Evolutionary conservation across 2,329 filamentous ascomycete genomes (phyloP).

Genomic region (Sphaerulina vaccinii): DNA sequence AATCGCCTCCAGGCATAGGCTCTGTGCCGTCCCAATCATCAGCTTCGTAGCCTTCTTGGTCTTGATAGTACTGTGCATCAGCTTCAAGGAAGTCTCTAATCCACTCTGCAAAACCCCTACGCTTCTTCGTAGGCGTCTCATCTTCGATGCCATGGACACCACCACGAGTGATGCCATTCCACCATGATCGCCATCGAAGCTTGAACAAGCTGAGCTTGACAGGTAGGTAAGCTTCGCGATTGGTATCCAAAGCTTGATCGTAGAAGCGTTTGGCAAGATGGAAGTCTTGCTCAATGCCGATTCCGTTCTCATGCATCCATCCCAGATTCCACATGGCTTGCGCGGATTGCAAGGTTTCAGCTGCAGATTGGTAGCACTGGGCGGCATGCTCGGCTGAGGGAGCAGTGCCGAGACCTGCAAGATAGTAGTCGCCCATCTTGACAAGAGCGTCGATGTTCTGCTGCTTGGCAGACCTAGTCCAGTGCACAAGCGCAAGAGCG

Average conservation of each 20-base stretch:
- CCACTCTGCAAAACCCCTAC: constrained; percentile 70
- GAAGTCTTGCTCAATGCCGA: constrained; percentile 91
- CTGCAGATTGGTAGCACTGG: constrained; percentile 86
- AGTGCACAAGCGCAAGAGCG: constrained; percentile 79
- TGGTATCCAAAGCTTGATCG: constrained; percentile 86
- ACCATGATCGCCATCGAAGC: constrained; percentile 79
- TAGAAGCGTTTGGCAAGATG: constrained; percentile 97
- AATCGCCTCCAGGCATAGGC: constrained; percentile 53
- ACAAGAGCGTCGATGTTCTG: constrained; percentile 90
- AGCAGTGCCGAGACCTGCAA: constrained; percentile 67
- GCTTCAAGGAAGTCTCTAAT: constrained; percentile 75
- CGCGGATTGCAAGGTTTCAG: constrained; percentile 85
- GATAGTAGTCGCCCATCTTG: constrained; percentile 98
- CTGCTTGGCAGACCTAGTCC: constrained; percentile 91
- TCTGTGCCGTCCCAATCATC: constrained; percentile 47
- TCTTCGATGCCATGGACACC: constrained; percentile 88
- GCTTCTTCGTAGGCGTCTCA: constrained; percentile 48
- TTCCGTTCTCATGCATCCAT: constrained; percentile 99
- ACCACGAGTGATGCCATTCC: constrained; percentile 92
- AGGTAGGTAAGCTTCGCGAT: constrained; percentile 86
- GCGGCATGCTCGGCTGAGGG: constrained; percentile 80
- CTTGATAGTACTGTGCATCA: constrained; percentile 40
- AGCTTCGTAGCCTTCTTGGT: constrained; percentile 50
- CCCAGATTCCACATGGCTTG: constrained; percentile 96
- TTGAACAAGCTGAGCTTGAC: constrained; percentile 87